Evolutionary conservation across 192 early-diverging fungal species (phyloP).

Genomic region (Chytriomyces confervae): DNA sequence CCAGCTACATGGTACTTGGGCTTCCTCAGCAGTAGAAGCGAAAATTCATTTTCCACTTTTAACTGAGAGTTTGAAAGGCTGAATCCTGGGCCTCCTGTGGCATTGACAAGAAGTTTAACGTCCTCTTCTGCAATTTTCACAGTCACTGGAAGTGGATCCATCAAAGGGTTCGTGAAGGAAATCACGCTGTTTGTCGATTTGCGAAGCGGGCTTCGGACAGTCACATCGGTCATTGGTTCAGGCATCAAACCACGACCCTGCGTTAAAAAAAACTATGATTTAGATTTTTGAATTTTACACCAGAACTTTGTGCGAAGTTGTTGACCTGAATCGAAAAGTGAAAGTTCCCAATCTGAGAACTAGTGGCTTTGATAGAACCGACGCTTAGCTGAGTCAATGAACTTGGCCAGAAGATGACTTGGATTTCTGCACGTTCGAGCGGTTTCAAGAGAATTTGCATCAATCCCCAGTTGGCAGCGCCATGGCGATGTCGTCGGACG

Average conservation of each 20-base stretch:
- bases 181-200: slow-evolving; percentile 43
- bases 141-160: slow-evolving; percentile 51
- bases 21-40: slow-evolving; percentile 41
- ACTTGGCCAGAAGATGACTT: slow-evolving; percentile 59
- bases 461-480: neutral
- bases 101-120: neutral
- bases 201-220: slow-evolving; percentile 37
- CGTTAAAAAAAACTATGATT: neutral
- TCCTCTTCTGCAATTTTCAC: slow-evolving; percentile 36
- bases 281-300: neutral
- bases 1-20: slow-evolving; percentile 39
- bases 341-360: slow-evolving; percentile 42
- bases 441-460: slow-evolving; percentile 30
- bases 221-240: slow-evolving; percentile 42
- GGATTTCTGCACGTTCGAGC: slow-evolving; percentile 42
- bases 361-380: slow-evolving; percentile 27
- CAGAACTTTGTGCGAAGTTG: neutral
- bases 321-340: slow-evolving; percentile 43
- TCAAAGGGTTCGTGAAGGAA: slow-evolving; percentile 52
- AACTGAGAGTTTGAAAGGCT: neutral
- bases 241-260: slow-evolving; percentile 51
- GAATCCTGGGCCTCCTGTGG: neutral
- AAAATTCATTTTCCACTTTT: slow-evolving; percentile 35
- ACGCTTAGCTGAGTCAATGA: slow-evolving; percentile 44
- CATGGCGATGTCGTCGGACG: neutral